These are phyloP conservation scores for Aureobasidium sp. DNA, from an alignment of 2,329 filamentous ascomycete genomes.

Conservation along the genomic window DNA sequence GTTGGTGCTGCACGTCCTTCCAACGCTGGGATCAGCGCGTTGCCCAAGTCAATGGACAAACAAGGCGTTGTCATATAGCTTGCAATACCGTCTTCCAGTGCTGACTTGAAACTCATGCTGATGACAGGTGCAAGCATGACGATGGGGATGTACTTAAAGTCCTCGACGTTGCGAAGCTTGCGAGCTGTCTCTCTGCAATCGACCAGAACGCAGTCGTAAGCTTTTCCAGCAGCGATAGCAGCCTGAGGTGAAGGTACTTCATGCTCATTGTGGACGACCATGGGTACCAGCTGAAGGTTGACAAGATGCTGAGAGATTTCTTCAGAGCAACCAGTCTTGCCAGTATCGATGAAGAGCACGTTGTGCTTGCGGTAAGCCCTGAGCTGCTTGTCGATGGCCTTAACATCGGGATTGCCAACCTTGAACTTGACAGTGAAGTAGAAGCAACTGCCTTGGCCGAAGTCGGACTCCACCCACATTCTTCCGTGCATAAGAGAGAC, in stretches of 20 bases:
- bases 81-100: slow-evolving; percentile 91
- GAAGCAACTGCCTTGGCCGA: slow-evolving; percentile 87
- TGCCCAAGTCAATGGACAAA: slow-evolving; percentile 85
- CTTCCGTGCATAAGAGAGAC: slow-evolving; percentile 95
- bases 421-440: slow-evolving; percentile 93
- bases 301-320: slow-evolving; percentile 72
- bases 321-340: slow-evolving; percentile 67
- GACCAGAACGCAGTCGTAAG: slow-evolving; percentile 92
- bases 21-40: slow-evolving; percentile 90
- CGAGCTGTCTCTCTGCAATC: slow-evolving; percentile 90
- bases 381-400: slow-evolving; percentile 73
- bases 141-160: slow-evolving; percentile 96
- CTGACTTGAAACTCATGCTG: slow-evolving; percentile 86
- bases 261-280: slow-evolving; percentile 73
- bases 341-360: slow-evolving; percentile 91
- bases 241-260: slow-evolving; percentile 54
- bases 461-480: slow-evolving; percentile 91
- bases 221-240: slow-evolving; percentile 48
- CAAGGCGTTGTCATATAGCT: slow-evolving; percentile 99
- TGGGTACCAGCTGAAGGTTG: slow-evolving; percentile 70
- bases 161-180: slow-evolving; percentile 75
- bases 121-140: slow-evolving; percentile 85
- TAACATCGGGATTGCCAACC: slow-evolving; percentile 70
- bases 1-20: slow-evolving; percentile 89
- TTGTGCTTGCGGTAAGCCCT: slow-evolving; percentile 88